Evolutionary conservation across 495 filamentous ascomycete genomes (phyloP).

Genomic region (Aspergillus diversus): DNA sequence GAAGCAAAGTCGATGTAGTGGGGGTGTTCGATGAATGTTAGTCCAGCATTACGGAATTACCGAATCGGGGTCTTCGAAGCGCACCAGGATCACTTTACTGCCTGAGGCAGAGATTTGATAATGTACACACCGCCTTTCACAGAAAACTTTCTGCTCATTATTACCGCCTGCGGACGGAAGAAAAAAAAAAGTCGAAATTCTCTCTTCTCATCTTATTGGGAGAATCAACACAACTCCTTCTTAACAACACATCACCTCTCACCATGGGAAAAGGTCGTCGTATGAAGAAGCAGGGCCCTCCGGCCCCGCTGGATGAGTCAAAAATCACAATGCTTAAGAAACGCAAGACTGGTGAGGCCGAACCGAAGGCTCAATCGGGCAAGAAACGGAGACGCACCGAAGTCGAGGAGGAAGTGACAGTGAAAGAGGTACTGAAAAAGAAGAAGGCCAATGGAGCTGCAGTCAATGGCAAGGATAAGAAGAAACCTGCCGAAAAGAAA

Average conservation of each 20-base stretch:
- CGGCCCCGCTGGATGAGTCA: slow-evolving; percentile 78
- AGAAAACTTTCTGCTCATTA: slow-evolving; percentile 27
- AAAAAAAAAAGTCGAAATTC: slow-evolving; percentile 32
- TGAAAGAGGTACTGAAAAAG: slow-evolving; percentile 44
- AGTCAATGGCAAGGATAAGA: slow-evolving; percentile 41
- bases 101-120: slow-evolving; percentile 26
- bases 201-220: slow-evolving; percentile 3
- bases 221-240: slow-evolving; percentile 26
- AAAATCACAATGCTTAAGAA: slow-evolving; percentile 74
- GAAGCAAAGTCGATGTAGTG: neutral
- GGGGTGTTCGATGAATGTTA: neutral
- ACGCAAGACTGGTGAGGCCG: slow-evolving; percentile 68
- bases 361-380: slow-evolving; percentile 48
- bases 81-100: neutral
- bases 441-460: slow-evolving; percentile 49
- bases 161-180: slow-evolving; percentile 43
- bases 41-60: slow-evolving; percentile 19
- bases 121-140: slow-evolving; percentile 37
- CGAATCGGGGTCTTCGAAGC: slow-evolving; percentile 25
- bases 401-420: slow-evolving; percentile 41
- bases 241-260: slow-evolving; percentile 18
- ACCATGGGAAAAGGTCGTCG: slow-evolving; percentile 89
- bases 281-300: slow-evolving; percentile 93
- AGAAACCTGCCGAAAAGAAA: slow-evolving; percentile 38
- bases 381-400: slow-evolving; percentile 71